These are phyloP conservation scores for Plasmodium yoelii DNA, from an alignment of 169 alveolate species.

Conservation along the genomic window DNA sequence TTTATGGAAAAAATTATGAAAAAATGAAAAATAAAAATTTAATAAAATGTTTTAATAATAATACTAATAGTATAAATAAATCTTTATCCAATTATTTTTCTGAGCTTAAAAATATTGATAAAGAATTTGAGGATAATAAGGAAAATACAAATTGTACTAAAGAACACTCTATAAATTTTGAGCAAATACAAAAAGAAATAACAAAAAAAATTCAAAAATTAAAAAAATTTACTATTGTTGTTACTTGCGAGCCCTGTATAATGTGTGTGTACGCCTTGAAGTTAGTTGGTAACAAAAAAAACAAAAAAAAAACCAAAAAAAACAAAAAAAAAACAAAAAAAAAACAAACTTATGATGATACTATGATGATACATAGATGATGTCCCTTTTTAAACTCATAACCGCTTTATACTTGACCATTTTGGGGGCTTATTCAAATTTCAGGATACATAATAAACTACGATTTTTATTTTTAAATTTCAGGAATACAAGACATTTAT, in stretches of 20 bases:
- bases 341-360: not conserved
- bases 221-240: constrained; percentile 56
- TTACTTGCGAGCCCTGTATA: constrained; percentile 89
- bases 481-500: constrained; percentile 80
- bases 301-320: not conserved
- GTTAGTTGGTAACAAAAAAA: constrained; percentile 76
- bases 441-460: no score
- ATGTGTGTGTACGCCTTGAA: constrained; percentile 90
- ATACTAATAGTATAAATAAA: constrained; percentile 27
- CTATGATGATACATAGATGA: not conserved
- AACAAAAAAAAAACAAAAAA: not conserved
- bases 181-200: constrained; percentile 22
- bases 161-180: not conserved
- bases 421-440: not conserved
- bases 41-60: constrained; percentile 60
- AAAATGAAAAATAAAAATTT: constrained; percentile 43
- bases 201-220: constrained; percentile 19
- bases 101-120: not conserved
- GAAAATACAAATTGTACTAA: not conserved
- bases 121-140: not conserved
- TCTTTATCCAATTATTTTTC: constrained; percentile 27
- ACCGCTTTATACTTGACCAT: not conserved
- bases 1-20: constrained; percentile 66
- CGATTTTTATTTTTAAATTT: constrained; percentile 11
- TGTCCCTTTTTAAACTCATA: not conserved